A percentile compares a stretch with the other conserved stretches of the same genome.
phyloP scores from a whole-genome alignment of 2,329 filamentous ascomycete species.

The Coniochaeta pulveracea region DNA sequence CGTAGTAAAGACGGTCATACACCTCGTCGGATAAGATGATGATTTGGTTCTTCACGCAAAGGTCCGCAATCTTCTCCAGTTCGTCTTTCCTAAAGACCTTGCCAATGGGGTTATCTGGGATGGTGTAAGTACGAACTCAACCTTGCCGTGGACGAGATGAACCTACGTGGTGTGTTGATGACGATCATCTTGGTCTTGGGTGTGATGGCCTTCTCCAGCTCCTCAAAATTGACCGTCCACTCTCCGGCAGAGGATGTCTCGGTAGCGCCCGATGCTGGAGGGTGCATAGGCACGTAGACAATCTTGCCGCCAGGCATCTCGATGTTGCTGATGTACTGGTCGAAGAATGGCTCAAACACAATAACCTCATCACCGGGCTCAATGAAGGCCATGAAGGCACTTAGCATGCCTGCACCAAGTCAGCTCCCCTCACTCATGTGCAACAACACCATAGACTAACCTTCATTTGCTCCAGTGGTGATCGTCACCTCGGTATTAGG shows the following conservation, averaged over 20 bases:
- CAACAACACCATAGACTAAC: constrained; percentile 4
- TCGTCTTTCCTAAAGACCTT: constrained; percentile 84
- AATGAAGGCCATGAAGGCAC: constrained; percentile 95
- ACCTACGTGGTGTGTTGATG: constrained; percentile 54
- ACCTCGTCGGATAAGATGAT: constrained; percentile 87
- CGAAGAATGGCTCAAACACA: constrained; percentile 96
- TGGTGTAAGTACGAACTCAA: constrained; percentile 3
- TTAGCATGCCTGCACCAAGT: constrained; percentile 60
- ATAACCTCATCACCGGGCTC: constrained; percentile 94
- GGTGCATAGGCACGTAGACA: constrained; percentile 89
- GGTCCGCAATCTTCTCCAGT: constrained; percentile 68
- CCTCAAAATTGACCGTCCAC: constrained; percentile 54
- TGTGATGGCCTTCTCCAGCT: constrained; percentile 46
- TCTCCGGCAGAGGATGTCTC: constrained; percentile 76
- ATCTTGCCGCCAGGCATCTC: constrained; percentile 96
- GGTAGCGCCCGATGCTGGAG: constrained; percentile 67
- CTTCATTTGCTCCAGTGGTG: constrained; percentile 81
- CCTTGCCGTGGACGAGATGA: neutral
- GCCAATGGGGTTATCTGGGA: constrained; percentile 77
- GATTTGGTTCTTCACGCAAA: constrained; percentile 84
- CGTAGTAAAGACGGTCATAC: constrained; percentile 89
- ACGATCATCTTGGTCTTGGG: constrained; percentile 92
- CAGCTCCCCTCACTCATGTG: neutral
- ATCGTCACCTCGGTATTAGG: constrained; percentile 90
- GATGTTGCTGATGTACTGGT: constrained; percentile 92